These are phyloP conservation scores for Nectriaceae sp. DNA, from an alignment of 2,329 filamentous ascomycete species.

Conservation along the genomic window DNA sequence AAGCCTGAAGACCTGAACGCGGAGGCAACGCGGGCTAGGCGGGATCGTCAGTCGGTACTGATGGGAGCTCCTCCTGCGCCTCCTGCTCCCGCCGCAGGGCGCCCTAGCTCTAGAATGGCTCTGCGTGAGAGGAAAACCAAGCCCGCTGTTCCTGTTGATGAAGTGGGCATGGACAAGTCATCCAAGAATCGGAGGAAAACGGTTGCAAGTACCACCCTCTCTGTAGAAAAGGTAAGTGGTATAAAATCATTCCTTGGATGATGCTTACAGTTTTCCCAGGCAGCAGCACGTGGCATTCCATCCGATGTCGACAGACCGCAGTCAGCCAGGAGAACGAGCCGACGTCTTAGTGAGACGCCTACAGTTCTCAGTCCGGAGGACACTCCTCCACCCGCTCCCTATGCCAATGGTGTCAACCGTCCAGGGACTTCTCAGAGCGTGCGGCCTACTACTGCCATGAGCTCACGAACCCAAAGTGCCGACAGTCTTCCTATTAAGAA, in stretches of 20 bases:
- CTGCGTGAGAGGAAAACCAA: conserved; percentile 70
- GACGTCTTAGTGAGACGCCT: conserved; percentile 54
- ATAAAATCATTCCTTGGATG: background rate
- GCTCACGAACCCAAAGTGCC: conserved; percentile 38
- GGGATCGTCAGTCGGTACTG: conserved; percentile 63
- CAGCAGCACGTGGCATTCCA: conserved; percentile 35
- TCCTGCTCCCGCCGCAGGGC: conserved; percentile 33
- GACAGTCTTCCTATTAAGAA: conserved; percentile 59
- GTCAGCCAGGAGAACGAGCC: conserved; percentile 37
- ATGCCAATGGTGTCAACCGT: conserved; percentile 4
- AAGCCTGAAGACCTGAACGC: conserved; percentile 76
- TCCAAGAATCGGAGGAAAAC: conserved; percentile 60
- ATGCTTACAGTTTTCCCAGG: conserved; percentile 27
- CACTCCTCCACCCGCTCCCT: conserved; percentile 5
- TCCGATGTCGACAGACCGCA: conserved; percentile 27
- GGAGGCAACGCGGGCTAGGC: conserved; percentile 62
- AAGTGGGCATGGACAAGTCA: conserved; percentile 33
- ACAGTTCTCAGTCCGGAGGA: conserved; percentile 30
- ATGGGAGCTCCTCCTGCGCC: conserved; percentile 30
- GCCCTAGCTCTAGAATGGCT: conserved; percentile 65
- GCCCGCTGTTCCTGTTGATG: conserved; percentile 54
- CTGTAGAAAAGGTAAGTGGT: conserved; percentile 32
- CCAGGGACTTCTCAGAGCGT: conserved; percentile 24
- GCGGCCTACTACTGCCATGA: conserved; percentile 44
- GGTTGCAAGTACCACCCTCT: conserved; percentile 48